Evolutionary conservation across 371 early-diverging fungal genomes (phyloP), one percentile per base, ranked within the genome.

Genomic region (Mortierella sp.): DNA sequence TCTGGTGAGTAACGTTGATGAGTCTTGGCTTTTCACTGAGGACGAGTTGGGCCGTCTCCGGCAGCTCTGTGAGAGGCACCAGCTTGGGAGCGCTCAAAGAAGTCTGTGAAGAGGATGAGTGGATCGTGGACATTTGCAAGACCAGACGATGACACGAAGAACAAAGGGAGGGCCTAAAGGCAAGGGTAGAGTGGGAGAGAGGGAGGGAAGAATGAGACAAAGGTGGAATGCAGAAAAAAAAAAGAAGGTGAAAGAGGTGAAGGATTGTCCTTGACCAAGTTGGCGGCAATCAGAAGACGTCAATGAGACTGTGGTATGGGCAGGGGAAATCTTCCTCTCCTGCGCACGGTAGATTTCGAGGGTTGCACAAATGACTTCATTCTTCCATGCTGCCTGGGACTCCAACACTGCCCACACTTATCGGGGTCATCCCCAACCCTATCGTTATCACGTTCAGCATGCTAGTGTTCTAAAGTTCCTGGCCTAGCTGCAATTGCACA

Each of bases 1-100:
- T 88, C 62, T 87, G 84, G 69, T 88, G 89, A 3, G 85, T 87
- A 45, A 88, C 89, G 60, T 85, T 86, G 71, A 88, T 88, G 46
- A 88, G 84, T 39, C 86, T 74, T 31, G 78, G 70, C 12, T 70
- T 69, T 34, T 69, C 70, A 42, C 62, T 55, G 28, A 76, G 59
- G 39, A 59, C 24, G 52, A 70, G 52, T 54, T 76, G 78, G 3
- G 70, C 61, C 3, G 78, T 76, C 55, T 76, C 78, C 27, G 78
- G 70, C 21, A 76, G 61, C 39, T 70, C 67, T 19, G 78, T 55
- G 38, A 76, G 43, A n/a, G 69, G 68, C 26, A 73, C 74, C 19
- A 34, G n/a, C 43, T 41, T 73, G 41, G 78, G 65, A 28, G 30
- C 27, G 31, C 41, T 47, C 19, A 74, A 26, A 0, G 76, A 74